These are phyloP conservation scores for Ephemerocybe angulata DNA, from an alignment of 768 basidiomycete genomes.

Conservation along the genomic window DNA sequence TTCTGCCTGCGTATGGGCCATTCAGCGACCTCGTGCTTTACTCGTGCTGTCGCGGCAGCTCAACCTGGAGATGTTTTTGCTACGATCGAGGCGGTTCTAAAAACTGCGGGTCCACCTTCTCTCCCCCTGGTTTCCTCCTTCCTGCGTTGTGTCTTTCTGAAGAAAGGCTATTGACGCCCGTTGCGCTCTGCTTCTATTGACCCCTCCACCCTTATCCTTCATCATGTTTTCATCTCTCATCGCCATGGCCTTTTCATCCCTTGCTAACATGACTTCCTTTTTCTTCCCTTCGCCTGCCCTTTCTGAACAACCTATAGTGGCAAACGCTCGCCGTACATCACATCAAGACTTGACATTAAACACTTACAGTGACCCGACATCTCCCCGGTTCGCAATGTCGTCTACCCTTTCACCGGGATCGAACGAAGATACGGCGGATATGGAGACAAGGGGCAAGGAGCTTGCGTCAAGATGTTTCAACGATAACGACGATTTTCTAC, in stretches of 20 bases:
- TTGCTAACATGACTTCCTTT: neutral
- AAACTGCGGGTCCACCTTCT: constrained; percentile 2
- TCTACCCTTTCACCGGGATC: constrained; percentile 39
- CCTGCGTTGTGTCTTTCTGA: constrained; percentile 5
- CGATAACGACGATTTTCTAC: constrained; percentile 80
- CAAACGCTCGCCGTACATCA: constrained; percentile 31
- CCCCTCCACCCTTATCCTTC: neutral
- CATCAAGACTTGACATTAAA: constrained; percentile 49
- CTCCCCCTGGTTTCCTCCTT: neutral
- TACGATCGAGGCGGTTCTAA: neutral
- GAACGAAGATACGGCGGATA: constrained; percentile 44
- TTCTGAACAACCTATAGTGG: constrained; percentile 6
- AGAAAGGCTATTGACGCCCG: neutral
- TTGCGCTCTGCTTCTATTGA: neutral
- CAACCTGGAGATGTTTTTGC: neutral
- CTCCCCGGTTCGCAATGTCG: constrained; percentile 40
- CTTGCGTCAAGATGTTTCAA: constrained; percentile 78
- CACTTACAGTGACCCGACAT: constrained; percentile 42
- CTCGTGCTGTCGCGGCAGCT: neutral
- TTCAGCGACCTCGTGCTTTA: neutral
- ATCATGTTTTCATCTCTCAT: neutral
- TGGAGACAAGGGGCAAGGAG: constrained; percentile 63
- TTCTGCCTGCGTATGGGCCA: neutral
- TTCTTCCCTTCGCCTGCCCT: constrained; percentile 1
- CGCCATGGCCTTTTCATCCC: too few relatives aligned